Evolutionary conservation across 2,329 filamentous ascomycete species (phyloP).

Genomic region (Metarhizium anisopliae): DNA sequence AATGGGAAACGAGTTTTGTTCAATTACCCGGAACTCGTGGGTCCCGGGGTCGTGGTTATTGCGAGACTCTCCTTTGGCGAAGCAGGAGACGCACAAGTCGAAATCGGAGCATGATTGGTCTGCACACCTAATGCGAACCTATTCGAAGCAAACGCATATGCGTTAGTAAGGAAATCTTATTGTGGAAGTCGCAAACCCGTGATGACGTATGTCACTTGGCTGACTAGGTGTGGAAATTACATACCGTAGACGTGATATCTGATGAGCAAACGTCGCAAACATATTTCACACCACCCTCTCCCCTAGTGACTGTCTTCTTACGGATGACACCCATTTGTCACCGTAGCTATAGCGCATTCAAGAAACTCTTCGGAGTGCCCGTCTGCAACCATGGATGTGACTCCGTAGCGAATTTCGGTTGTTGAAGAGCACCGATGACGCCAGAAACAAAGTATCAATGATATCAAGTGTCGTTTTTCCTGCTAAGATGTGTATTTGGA

Average conservation of each 20-base stretch:
- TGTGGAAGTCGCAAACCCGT: not conserved
- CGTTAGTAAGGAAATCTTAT: slow-evolving; percentile 6
- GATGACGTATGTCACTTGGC: not conserved
- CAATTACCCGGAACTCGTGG: slow-evolving; percentile 87
- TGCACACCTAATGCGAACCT: slow-evolving; percentile 94
- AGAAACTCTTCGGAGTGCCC: not conserved
- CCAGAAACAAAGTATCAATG: slow-evolving; percentile 7
- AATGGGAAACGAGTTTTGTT: slow-evolving; percentile 97
- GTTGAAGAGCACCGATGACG: not conserved
- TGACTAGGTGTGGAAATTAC: slow-evolving; percentile 22
- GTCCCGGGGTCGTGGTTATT: slow-evolving; percentile 79
- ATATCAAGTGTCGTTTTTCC: slow-evolving; percentile 10
- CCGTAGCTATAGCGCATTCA: not conserved
- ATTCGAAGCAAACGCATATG: slow-evolving; percentile 3
- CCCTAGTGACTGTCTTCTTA: slow-evolving; percentile 83
- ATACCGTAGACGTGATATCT: slow-evolving; percentile 92
- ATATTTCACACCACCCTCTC: slow-evolving; percentile 86
- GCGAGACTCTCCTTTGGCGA: slow-evolving; percentile 70
- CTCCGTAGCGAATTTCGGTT: not conserved
- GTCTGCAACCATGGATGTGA: not conserved
- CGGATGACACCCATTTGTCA: slow-evolving; percentile 78
- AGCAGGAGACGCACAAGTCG: slow-evolving; percentile 93
- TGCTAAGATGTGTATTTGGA: slow-evolving; percentile 19
- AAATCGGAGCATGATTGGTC: slow-evolving; percentile 80
- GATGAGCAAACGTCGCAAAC: slow-evolving; percentile 95